Evolutionary conservation across 768 basidiomycete genomes (phyloP), one percentile per base, ranked within the genome.

Genomic region (Agrocybe praecox): DNA sequence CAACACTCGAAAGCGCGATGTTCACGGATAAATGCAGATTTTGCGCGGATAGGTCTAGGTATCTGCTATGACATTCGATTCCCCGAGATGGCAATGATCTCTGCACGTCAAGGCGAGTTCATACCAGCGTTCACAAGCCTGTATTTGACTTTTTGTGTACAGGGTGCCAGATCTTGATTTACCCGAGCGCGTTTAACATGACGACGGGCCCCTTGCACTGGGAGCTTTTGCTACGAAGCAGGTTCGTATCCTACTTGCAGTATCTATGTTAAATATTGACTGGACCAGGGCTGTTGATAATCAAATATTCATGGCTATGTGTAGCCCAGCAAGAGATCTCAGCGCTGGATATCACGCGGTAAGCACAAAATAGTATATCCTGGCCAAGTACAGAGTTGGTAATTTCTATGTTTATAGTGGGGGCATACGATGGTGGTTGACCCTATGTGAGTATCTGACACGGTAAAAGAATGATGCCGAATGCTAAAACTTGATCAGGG

Each of bases 1-100:
- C n/a, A n/a, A 40, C n/a, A n/a, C n/a, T n/a, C n/a, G n/a, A 15
- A 40, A 15, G 14, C 14, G 12, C 36, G 6, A 6, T 40, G 36
- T 40, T 15, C 12, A 15, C 3, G 19, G 14, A 46, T 43, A 56
- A 22, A 22, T 22, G 6, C 64, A 95, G 94, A 90, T n/a, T 98
- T 97, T 69, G 97, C 95, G n/a, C 89, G 94, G 52, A 87, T 99
- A 60, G 97, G 96, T 9, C 79, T 98, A 21, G 96, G 95, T 0
- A 94, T 99, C 57, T 99, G 96, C 71, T 98, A 98, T 67, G 96
- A 98, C 67, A 82, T 98, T 22, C 85, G 94, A 34, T 96, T 96
- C 79, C 95, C 96, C 0, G 97, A 99, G 72, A 78, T 96, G 65
- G 88, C 95, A 4, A 92, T 91, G 86, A 89, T 92, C 49, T 85